Percentiles rank a stretch among this genome's conserved stretches.
Evolutionary conservation across 2,329 filamentous ascomycete genomes (phyloP).

Genomic region (Penicillium olsonii): DNA sequence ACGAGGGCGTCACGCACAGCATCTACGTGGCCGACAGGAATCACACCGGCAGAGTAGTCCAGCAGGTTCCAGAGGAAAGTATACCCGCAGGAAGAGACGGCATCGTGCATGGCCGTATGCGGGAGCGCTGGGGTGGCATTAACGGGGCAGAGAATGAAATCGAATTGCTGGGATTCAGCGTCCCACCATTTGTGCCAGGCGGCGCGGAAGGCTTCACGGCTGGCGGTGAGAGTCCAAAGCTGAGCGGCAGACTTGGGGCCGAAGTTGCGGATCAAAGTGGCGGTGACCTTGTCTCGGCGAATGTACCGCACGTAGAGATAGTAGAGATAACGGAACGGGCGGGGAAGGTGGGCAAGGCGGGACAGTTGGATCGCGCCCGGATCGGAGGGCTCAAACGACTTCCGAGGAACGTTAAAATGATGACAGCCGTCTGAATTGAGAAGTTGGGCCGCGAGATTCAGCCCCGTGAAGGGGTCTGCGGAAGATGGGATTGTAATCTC

Average conservation of each 20-base stretch:
- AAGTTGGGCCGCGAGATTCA: constrained; percentile 75
- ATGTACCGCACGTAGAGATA: constrained; percentile 89
- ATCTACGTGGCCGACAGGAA: constrained; percentile 86
- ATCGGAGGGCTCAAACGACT: constrained; percentile 77
- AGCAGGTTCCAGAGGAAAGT: constrained; percentile 93
- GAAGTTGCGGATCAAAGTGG: constrained; percentile 73
- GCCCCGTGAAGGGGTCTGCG: constrained; percentile 74
- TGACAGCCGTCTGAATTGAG: constrained; percentile 82
- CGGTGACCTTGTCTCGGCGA: constrained; percentile 73
- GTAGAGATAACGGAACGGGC: constrained; percentile 78
- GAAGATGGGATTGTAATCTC: constrained; percentile 67
- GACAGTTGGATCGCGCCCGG: constrained; percentile 73
- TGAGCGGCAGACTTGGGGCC: constrained; percentile 71
- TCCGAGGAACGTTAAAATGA: constrained; percentile 76
- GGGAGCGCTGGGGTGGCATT: constrained; percentile 90
- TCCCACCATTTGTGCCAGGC: constrained; percentile 88
- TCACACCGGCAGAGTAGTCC: constrained; percentile 79
- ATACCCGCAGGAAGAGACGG: constrained; percentile 84
- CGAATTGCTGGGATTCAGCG: constrained; percentile 65
- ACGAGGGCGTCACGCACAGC: constrained; percentile 65
- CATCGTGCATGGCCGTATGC: constrained; percentile 82
- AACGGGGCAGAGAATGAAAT: constrained; percentile 79
- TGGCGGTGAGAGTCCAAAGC: constrained; percentile 78
- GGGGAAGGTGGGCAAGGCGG: constrained; percentile 71
- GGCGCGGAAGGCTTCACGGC: constrained; percentile 75